Conservation (phyloP, 78 protist genomes). For the Cavenderia fasciculata region DNA sequence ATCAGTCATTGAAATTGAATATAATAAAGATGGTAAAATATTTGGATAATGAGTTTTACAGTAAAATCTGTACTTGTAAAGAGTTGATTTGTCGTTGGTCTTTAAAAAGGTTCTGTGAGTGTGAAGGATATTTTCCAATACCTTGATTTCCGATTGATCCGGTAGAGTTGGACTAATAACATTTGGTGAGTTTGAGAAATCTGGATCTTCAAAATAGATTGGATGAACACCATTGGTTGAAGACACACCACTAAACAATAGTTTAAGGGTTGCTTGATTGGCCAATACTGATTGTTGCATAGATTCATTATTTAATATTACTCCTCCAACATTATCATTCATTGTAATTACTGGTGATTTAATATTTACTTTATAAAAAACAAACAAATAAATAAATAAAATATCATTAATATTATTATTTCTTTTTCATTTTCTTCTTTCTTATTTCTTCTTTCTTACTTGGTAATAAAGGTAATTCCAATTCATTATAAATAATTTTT, state of each 20-base stretch:
- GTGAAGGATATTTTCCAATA: neutral
- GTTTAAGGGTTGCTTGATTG: too few species aligned
- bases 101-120: neutral
- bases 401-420: too few species aligned
- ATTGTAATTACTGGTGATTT: neutral
- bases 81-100: neutral
- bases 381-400: too few species aligned
- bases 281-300: too few species aligned
- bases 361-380: neutral
- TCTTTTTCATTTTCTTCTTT: too few species aligned
- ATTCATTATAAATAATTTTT: constrained; percentile 5
- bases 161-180: constrained; percentile 7
- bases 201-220: constrained; percentile 28
- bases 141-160: neutral
- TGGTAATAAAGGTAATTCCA: constrained; percentile 17
- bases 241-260: too few species aligned
- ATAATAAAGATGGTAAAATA: constrained; percentile 34
- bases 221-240: neutral
- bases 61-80: constrained; percentile 42
- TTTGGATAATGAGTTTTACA: constrained; percentile 13
- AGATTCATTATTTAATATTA: too few species aligned
- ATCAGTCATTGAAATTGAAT: neutral
- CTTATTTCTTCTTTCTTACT: neutral
- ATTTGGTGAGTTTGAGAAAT: neutral
- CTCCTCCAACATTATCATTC: neutral